Percentiles rank a stretch among this genome's conserved stretches.
These are phyloP conservation scores for Dalechampia spathulata DNA, from an alignment of 441 rosid species.

Conservation along the genomic window DNA sequence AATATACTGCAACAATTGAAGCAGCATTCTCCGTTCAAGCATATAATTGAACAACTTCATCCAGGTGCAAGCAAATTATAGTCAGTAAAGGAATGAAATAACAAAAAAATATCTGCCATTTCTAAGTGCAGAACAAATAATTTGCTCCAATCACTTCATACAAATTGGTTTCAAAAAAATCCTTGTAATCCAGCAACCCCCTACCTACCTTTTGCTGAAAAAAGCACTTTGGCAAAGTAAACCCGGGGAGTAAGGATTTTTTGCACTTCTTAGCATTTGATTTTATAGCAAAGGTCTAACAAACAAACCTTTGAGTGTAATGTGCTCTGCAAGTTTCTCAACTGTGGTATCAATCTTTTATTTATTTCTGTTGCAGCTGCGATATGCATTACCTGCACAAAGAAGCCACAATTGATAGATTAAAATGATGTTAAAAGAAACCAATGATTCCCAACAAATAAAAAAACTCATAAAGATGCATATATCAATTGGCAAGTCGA, in stretches of 20 bases:
- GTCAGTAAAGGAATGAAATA: neutral
- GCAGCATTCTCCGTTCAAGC: neutral
- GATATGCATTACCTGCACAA: constrained; percentile 84
- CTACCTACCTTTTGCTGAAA: no score
- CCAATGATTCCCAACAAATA: neutral
- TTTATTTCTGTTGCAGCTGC: constrained; percentile 86
- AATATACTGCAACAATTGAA: neutral
- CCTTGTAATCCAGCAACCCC: no score
- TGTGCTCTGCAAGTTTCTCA: constrained; percentile 59
- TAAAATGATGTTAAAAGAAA: constrained; percentile 2
- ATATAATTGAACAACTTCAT: no score
- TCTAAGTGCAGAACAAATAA: neutral
- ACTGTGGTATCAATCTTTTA: constrained; percentile 69
- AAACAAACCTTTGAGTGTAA: constrained; percentile 61
- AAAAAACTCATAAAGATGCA: neutral
- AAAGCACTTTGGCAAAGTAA: no score
- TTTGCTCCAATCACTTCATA: no score
- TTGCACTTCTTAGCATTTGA: neutral
- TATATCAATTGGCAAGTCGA: neutral
- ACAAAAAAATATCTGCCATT: neutral
- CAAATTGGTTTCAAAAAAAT: no score
- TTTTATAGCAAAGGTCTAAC: constrained; percentile 8
- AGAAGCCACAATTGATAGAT: constrained; percentile 3
- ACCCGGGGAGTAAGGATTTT: no score
- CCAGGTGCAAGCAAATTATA: no score